A percentile compares a stretch with the other conserved stretches of the same genome.
Evolutionary conservation across 768 basidiomycete species (phyloP).

Genomic region (Galerina sulciceps): DNA sequence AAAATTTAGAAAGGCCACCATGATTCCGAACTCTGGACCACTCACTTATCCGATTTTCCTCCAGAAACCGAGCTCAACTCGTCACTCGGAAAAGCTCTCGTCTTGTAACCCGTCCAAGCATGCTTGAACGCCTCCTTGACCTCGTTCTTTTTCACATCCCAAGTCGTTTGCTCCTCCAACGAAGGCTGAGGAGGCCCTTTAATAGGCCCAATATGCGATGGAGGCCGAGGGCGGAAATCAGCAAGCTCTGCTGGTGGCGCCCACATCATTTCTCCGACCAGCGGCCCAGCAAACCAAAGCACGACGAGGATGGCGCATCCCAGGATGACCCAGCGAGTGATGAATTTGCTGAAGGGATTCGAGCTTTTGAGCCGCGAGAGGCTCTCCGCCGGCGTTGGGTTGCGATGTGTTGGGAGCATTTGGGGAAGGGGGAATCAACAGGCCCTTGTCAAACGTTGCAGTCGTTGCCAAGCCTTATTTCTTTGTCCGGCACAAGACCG

Average conservation of each 20-base stretch:
- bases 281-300: conserved; percentile 16
- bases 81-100: conserved; percentile 54
- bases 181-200: conserved; percentile 3
- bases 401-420: conserved; percentile 21
- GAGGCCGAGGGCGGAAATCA: conserved; percentile 1
- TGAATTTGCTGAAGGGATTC: conserved; percentile 13
- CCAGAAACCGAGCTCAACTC: conserved; percentile 55
- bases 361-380: conserved; percentile 13
- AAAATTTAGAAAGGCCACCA: not conserved
- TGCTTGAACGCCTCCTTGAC: conserved; percentile 60
- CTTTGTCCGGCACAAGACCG: too few species aligned
- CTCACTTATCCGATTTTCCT: conserved; percentile 52
- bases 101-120: conserved; percentile 57
- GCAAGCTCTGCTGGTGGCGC: not conserved
- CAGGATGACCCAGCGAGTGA: conserved; percentile 20
- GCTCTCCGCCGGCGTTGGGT: conserved; percentile 9
- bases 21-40: not conserved
- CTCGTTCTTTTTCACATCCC: conserved; percentile 46
- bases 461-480: not conserved
- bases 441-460: not conserved
- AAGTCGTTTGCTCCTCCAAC: conserved; percentile 21
- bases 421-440: not conserved
- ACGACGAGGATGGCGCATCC: conserved; percentile 5
- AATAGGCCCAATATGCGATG: conserved; percentile 4
- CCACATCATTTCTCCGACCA: conserved; percentile 1